Conservation (phyloP, 2,329 filamentous ascomycete species). For the Metarhizium brunneum region DNA sequence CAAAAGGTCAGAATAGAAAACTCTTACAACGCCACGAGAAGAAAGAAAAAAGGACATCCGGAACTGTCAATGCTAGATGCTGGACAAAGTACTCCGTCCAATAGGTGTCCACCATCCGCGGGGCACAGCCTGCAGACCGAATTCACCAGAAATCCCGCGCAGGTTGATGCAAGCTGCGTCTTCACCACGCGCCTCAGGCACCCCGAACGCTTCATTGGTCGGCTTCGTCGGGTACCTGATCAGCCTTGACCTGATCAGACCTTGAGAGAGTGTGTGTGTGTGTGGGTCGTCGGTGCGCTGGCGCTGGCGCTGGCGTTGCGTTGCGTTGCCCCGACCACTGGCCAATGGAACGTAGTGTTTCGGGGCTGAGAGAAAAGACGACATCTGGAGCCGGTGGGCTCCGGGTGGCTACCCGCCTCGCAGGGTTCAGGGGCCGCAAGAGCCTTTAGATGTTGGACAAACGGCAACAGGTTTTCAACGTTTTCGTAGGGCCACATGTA, state of each 20-base stretch:
- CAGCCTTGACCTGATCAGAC: neutral
- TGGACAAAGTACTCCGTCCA: too few species aligned
- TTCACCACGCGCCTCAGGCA: conserved; percentile 13
- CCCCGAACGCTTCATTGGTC: conserved; percentile 17
- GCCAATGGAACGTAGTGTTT: neutral
- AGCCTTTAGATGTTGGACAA: neutral
- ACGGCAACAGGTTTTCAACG: neutral
- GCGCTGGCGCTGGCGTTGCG: neutral
- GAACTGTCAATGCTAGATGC: too few species aligned
- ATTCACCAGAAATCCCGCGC: too few species aligned
- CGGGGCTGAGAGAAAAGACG: too few species aligned
- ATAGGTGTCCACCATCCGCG: too few species aligned
- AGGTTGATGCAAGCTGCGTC: neutral
- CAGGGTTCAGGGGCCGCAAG: too few species aligned
- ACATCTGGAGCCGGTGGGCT: neutral
- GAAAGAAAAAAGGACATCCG: too few species aligned
- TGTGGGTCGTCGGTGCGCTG: neutral
- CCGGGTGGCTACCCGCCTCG: neutral
- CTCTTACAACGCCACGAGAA: too few species aligned
- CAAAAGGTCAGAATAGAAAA: neutral
- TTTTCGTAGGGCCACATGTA: too few species aligned
- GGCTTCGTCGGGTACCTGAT: conserved; percentile 21
- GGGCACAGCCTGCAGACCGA: too few species aligned
- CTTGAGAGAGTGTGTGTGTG: neutral
- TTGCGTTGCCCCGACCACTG: neutral